Conservation (phyloP, 768 basidiomycete species). For the Collybiopsis confluens region DNA sequence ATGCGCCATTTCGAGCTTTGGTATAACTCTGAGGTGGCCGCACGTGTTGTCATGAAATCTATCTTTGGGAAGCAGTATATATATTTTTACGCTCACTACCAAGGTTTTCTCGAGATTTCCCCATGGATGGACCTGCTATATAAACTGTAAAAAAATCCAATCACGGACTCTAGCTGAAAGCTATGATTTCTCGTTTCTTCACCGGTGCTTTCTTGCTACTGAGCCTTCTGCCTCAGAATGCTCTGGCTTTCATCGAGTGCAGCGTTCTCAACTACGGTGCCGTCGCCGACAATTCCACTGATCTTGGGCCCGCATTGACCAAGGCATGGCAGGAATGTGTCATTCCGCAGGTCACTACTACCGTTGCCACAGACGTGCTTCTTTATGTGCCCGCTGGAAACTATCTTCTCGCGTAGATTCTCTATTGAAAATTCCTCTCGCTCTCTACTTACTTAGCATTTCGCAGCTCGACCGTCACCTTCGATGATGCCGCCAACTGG, state of each 20-base stretch:
- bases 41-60: too few species aligned
- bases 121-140: too few species aligned
- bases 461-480: slow-evolving; percentile 13
- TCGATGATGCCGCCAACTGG: slow-evolving; percentile 18
- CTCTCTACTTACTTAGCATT: neutral
- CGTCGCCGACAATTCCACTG: slow-evolving; percentile 21
- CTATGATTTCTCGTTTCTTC: neutral
- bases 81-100: too few species aligned
- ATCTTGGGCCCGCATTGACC: slow-evolving; percentile 21
- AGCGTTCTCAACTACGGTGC: slow-evolving; percentile 21
- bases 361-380: slow-evolving; percentile 13
- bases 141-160: too few species aligned
- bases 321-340: slow-evolving; percentile 18
- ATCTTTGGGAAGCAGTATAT: too few species aligned
- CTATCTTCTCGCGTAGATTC: slow-evolving; percentile 11
- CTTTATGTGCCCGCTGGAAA: slow-evolving; percentile 20
- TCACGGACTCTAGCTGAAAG: too few species aligned
- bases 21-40: too few species aligned
- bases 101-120: too few species aligned
- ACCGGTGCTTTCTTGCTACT: neutral
- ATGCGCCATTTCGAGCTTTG: too few species aligned
- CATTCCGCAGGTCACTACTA: slow-evolving; percentile 14
- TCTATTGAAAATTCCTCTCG: neutral
- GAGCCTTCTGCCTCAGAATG: neutral
- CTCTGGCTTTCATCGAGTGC: slow-evolving; percentile 16